Evolutionary conservation across 768 basidiomycete species (phyloP), one percentile per base, ranked within the genome.

Genomic region (Lactarius sp.): DNA sequence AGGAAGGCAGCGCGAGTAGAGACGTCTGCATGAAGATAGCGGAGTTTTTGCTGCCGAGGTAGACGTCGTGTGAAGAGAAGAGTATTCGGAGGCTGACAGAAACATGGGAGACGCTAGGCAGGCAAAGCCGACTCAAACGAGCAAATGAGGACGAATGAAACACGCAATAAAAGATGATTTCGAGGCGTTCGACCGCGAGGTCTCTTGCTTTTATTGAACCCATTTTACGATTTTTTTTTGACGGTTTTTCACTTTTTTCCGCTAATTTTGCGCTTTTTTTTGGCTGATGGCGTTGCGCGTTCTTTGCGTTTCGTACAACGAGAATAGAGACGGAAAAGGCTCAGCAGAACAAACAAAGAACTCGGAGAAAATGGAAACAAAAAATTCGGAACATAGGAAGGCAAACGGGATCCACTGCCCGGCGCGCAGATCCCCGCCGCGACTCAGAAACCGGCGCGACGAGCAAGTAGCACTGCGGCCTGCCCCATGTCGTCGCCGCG

Each of bases 401-500:
- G 18, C 18, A 42, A 52, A 53, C 6, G 42, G 52, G 42, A 50
- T 18, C 59, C 63, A 22, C 39, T 27, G 20, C 53, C 22, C 58
- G 53, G 33, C 59, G 41, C 41, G 49, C 41, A 59, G 18, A 49
- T 52, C 59, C 52, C 63, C 49, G 59, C 53, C 63, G 63, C 63
- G 63, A 56, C 51, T 61, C 57, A 14, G 50, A 56, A 31, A 62
- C 44, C 44, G 12, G 33, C 47, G 20, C 58, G 53, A 16, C 58
- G 51, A 56, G 47, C 52, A 46, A 51, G 46, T 49, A 53, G 59
- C 52, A 36, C 63, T 52, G 59, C 20, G 31, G 33, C 34, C 47
- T 50, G 54, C 53, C 53, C 39, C 59, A 64, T 53, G 58, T 60
- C 41, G 53, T 53, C 63, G 63, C 59, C 63, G 63, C 63, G 58